Evolutionary conservation across 2,329 filamentous ascomycete species (phyloP).

Genomic region (Aspergillus sp.): DNA sequence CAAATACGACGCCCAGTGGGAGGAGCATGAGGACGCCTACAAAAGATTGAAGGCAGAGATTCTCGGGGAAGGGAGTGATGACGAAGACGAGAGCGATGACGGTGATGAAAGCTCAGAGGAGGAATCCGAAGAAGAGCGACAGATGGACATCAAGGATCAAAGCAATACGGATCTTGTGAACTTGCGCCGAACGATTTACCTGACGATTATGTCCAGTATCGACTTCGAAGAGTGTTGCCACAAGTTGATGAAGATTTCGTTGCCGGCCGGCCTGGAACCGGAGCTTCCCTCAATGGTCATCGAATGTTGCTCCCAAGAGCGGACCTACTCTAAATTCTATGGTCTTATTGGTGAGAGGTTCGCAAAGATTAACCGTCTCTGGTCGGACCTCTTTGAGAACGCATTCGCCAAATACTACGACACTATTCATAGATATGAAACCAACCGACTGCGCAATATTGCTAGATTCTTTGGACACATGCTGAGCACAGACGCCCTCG

Average conservation of each 20-base stretch:
- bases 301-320: slow-evolving; percentile 94
- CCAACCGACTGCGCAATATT: slow-evolving; percentile 90
- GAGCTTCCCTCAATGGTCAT: slow-evolving; percentile 96
- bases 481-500: slow-evolving; percentile 81
- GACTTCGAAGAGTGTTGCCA: slow-evolving; percentile 96
- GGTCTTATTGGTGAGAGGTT: slow-evolving; percentile 92
- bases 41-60: slow-evolving; percentile 90
- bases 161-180: slow-evolving; percentile 95
- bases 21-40: slow-evolving; percentile 88
- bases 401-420: slow-evolving; percentile 93
- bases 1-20: slow-evolving; percentile 87
- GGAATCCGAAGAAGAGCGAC: slow-evolving; percentile 76
- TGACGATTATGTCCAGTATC: slow-evolving; percentile 95
- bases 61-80: slow-evolving; percentile 85
- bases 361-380: slow-evolving; percentile 91
- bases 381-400: slow-evolving; percentile 89
- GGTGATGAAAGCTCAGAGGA: slow-evolving; percentile 63
- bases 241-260: slow-evolving; percentile 91
- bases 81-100: slow-evolving; percentile 67
- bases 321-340: slow-evolving; percentile 97
- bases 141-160: slow-evolving; percentile 95
- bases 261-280: slow-evolving; percentile 81
- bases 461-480: slow-evolving; percentile 93
- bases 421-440: slow-evolving; percentile 96
- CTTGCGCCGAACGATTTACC: slow-evolving; percentile 87